A percentile compares a stretch with the other conserved stretches of the same genome.
Evolutionary conservation across 2,329 filamentous ascomycete genomes (phyloP).

Genomic region (Xylaria sp.): DNA sequence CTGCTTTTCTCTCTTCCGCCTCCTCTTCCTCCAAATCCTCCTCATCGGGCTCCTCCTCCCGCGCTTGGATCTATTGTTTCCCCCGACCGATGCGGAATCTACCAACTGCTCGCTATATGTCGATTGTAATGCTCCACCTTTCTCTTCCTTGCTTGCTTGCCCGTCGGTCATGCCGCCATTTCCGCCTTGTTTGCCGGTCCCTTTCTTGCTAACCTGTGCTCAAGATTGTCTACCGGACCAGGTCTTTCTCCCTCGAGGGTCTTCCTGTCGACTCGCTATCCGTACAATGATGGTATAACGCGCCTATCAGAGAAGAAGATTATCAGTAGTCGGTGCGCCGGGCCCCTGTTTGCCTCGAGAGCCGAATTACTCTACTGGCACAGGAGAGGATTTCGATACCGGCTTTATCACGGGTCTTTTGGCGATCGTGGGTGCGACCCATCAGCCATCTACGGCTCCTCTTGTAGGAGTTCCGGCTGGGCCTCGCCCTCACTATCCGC

Average conservation of each 20-base stretch:
- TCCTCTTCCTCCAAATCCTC: neutral
- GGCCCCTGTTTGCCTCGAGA: conserved; percentile 7
- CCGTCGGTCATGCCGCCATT: conserved; percentile 5
- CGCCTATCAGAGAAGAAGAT: conserved; percentile 8
- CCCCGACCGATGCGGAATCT: conserved; percentile 4
- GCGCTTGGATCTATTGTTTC: conserved; percentile 7
- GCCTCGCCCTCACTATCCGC: conserved; percentile 4
- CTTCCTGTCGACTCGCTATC: neutral
- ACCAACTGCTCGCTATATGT: conserved; percentile 19
- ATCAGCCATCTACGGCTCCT: conserved; percentile 32
- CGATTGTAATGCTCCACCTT: conserved; percentile 29
- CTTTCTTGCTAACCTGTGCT: conserved; percentile 40
- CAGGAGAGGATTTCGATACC: conserved; percentile 11
- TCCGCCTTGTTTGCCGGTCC: conserved; percentile 14
- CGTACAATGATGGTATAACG: conserved; percentile 28
- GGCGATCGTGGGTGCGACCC: conserved; percentile 27
- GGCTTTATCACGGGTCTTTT: conserved; percentile 34
- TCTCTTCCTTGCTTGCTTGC: conserved; percentile 17
- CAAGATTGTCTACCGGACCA: conserved; percentile 35
- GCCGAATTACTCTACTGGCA: conserved; percentile 11
- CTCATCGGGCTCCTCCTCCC: conserved; percentile 1
- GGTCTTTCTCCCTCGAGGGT: conserved; percentile 22
- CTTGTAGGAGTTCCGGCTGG: conserved; percentile 18
- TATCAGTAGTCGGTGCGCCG: conserved; percentile 18
- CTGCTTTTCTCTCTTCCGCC: conserved; percentile 26